These are phyloP conservation scores for Kwoniella shandongensis DNA, from an alignment of 768 basidiomycete genomes.

Conservation along the genomic window DNA sequence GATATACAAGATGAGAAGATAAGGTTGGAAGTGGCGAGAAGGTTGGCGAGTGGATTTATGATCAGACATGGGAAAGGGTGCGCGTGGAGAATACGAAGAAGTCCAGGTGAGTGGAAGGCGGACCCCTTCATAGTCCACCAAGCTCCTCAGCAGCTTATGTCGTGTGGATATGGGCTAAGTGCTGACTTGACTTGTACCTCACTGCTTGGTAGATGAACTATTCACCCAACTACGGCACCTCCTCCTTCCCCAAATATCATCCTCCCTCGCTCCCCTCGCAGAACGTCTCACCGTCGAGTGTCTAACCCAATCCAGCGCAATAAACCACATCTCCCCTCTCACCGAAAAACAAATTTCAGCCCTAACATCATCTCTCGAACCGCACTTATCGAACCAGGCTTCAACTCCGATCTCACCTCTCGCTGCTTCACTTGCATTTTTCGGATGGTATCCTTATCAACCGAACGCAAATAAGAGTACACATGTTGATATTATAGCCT, in stretches of 20 bases:
- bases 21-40: conserved; percentile 27
- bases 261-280: conserved; percentile 27
- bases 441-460: conserved; percentile 42
- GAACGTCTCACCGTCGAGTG: background rate
- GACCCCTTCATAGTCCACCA: too few relatives aligned
- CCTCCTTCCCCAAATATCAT: conserved; percentile 32
- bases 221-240: conserved; percentile 16
- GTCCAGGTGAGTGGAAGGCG: conserved; percentile 32
- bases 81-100: conserved; percentile 29
- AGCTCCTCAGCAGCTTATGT: too few relatives aligned
- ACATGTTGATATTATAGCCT: too few relatives aligned
- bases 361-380: background rate
- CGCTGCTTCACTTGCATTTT: conserved; percentile 25
- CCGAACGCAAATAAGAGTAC: too few relatives aligned
- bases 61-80: conserved; percentile 30
- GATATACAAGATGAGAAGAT: conserved; percentile 29
- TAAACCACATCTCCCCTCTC: background rate
- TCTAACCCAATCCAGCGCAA: background rate
- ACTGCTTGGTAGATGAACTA: conserved; percentile 26
- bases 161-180: background rate
- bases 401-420: background rate
- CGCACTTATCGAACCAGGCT: background rate
- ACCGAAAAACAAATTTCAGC: background rate
- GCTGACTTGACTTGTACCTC: background rate
- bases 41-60: conserved; percentile 20